These are phyloP conservation scores for Pyrrhoderma noxium DNA, from an alignment of 1,284 basidiomycete genomes.

Conservation along the genomic window DNA sequence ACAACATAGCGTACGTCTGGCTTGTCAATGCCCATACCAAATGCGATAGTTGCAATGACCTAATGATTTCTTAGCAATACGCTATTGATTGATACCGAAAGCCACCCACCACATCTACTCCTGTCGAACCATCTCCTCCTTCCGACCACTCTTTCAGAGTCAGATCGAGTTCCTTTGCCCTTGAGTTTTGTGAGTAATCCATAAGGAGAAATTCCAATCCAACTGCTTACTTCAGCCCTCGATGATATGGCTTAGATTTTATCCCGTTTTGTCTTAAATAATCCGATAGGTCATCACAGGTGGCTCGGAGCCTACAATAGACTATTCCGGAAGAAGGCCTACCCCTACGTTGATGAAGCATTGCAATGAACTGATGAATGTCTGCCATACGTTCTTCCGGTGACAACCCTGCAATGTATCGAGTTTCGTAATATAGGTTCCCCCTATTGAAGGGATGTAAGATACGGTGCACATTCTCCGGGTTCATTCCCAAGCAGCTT, in stretches of 20 bases:
- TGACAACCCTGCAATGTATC: conserved; percentile 48
- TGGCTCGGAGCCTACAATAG: conserved; percentile 63
- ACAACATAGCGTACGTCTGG: conserved; percentile 74
- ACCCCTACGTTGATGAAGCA: conserved; percentile 48
- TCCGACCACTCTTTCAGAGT: conserved; percentile 61
- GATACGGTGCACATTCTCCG: conserved; percentile 50
- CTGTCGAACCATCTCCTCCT: conserved; percentile 40
- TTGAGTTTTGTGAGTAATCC: conserved; percentile 23
- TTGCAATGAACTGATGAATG: conserved; percentile 59
- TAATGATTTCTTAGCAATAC: conserved; percentile 28
- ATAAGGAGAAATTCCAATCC: background rate
- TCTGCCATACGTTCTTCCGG: conserved; percentile 50
- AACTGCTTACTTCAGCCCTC: conserved; percentile 43
- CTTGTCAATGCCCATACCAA: conserved; percentile 88
- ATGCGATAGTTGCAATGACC: conserved; percentile 67
- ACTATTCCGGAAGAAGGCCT: conserved; percentile 69
- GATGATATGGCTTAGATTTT: conserved; percentile 70
- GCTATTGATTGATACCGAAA: conserved; percentile 9
- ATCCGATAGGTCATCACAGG: conserved; percentile 61
- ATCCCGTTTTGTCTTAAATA: conserved; percentile 61
- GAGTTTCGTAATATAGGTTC: conserved; percentile 79
- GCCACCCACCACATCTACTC: conserved; percentile 52
- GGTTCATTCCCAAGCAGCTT: conserved; percentile 51
- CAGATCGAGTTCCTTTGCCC: conserved; percentile 43
- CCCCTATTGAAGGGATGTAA: conserved; percentile 74